Percentiles rank a stretch among this genome's conserved stretches.
Evolutionary conservation across 331 rosid species (phyloP).

Genomic region (Saraca asoca): DNA sequence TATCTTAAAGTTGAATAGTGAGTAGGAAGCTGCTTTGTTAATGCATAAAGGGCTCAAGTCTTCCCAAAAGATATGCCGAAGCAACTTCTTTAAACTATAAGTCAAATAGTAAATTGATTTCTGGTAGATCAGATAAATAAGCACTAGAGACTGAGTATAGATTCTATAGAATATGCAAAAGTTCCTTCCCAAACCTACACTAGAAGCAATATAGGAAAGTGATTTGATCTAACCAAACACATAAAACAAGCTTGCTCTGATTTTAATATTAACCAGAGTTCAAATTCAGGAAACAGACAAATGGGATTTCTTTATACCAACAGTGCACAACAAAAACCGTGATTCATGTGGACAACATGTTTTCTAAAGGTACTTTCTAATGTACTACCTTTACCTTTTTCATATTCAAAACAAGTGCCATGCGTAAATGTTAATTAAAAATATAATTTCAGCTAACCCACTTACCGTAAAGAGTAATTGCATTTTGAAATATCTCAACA

Average conservation of each 20-base stretch:
- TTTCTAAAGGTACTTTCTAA: conserved; percentile 44
- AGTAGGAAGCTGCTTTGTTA: not conserved
- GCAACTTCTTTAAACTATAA: not conserved
- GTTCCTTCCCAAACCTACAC: not conserved
- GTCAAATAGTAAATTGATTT: not conserved
- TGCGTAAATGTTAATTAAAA: conserved; percentile 22
- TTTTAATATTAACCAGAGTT: not conserved
- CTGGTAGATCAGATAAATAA: too few species aligned
- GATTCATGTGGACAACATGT: conserved; percentile 39
- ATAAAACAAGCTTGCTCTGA: conserved; percentile 15
- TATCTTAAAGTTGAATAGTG: conserved; percentile 20
- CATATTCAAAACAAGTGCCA: conserved; percentile 27
- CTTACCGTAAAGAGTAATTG: conserved; percentile 7
- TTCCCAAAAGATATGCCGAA: not conserved
- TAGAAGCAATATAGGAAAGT: not conserved
- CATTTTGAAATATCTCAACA: conserved; percentile 6
- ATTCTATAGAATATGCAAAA: too few species aligned
- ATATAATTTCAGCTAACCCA: conserved; percentile 18
- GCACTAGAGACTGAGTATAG: too few species aligned
- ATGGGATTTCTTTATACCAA: not conserved
- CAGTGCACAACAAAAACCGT: conserved; percentile 30
- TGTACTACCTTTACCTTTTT: conserved; percentile 32
- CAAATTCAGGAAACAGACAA: conserved; percentile 2
- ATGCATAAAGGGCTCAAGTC: not conserved
- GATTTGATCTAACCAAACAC: not conserved